Evolutionary conservation across 768 basidiomycete genomes (phyloP).

Genomic region (Russula abietina): DNA sequence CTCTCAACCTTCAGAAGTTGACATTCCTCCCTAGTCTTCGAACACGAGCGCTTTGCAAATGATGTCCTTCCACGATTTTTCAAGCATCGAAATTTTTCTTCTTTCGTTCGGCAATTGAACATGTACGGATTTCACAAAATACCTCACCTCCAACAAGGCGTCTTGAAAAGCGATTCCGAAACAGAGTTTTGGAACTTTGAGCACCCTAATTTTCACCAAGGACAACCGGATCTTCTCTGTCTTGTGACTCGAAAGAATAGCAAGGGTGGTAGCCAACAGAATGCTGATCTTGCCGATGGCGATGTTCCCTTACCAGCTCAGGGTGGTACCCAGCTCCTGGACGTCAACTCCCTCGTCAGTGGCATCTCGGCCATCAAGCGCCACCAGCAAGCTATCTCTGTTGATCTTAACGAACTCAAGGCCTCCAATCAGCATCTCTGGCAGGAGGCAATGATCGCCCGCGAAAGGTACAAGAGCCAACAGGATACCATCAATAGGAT

Average conservation of each 20-base stretch:
- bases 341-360: slow-evolving; percentile 71
- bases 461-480: slow-evolving; percentile 82
- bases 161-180: slow-evolving; percentile 74
- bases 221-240: slow-evolving; percentile 81
- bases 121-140: slow-evolving; percentile 97
- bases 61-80: slow-evolving; percentile 92
- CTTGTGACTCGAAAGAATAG: slow-evolving; percentile 80
- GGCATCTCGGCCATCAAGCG: slow-evolving; percentile 84
- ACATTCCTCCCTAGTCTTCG: slow-evolving; percentile 54
- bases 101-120: slow-evolving; percentile 89
- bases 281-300: slow-evolving; percentile 14
- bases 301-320: slow-evolving; percentile 26
- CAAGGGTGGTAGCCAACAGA: slow-evolving; percentile 18
- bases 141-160: slow-evolving; percentile 92
- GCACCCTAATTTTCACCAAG: slow-evolving; percentile 83
- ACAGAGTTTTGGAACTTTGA: slow-evolving; percentile 89
- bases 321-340: slow-evolving; percentile 51
- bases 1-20: slow-evolving; percentile 12
- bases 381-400: slow-evolving; percentile 87
- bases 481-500: slow-evolving; percentile 96
- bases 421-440: slow-evolving; percentile 84
- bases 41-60: slow-evolving; percentile 84
- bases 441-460: slow-evolving; percentile 78
- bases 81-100: slow-evolving; percentile 94
- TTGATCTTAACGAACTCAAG: slow-evolving; percentile 85